These are phyloP conservation scores for Pisolithus microcarpus DNA, from an alignment of 768 basidiomycete genomes.

Conservation along the genomic window DNA sequence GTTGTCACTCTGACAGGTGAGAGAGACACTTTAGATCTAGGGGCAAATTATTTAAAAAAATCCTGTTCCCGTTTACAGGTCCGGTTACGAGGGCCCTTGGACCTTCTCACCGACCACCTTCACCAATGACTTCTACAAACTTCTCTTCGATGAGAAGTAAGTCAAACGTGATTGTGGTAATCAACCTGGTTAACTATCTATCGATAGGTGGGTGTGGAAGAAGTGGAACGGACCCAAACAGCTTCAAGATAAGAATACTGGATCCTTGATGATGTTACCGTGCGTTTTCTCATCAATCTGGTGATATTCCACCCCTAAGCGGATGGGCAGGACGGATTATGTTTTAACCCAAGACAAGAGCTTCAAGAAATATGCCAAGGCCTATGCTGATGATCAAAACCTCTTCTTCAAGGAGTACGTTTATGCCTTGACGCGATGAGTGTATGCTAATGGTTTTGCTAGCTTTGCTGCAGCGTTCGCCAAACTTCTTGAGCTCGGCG, in stretches of 20 bases:
- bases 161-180: conserved; percentile 4
- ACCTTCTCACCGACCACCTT: conserved; percentile 88
- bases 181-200: neutral
- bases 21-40: conserved; percentile 6
- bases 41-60: neutral
- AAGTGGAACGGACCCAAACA: conserved; percentile 95
- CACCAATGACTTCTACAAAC: conserved; percentile 80
- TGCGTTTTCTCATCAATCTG: conserved; percentile 31
- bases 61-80: conserved; percentile 31
- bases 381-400: conserved; percentile 78
- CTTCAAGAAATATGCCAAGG: conserved; percentile 84
- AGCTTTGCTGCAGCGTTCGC: conserved; percentile 80
- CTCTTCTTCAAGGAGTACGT: conserved; percentile 93
- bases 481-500: conserved; percentile 88
- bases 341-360: conserved; percentile 82
- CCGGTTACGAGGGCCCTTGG: conserved; percentile 89
- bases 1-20: conserved; percentile 81
- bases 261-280: conserved; percentile 93
- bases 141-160: conserved; percentile 81
- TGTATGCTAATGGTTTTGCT: neutral
- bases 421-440: neutral
- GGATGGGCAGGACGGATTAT: conserved; percentile 64
- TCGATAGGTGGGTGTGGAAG: conserved; percentile 74
- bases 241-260: conserved; percentile 86
- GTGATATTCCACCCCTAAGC: neutral